phyloP scores from a whole-genome alignment of 208 protist genomes.

The Trypanosoma grayi region DNA sequence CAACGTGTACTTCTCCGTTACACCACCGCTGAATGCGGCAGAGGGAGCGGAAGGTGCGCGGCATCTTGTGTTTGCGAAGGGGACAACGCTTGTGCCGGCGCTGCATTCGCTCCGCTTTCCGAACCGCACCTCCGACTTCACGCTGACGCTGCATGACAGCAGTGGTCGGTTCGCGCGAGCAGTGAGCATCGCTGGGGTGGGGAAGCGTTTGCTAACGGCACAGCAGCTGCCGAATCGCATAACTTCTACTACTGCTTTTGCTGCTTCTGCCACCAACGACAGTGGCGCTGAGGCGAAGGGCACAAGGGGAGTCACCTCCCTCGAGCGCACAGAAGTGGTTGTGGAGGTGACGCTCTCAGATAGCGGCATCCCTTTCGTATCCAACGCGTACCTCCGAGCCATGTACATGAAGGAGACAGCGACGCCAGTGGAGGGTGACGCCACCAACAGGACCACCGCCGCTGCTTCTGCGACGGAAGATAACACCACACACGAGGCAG shows the following conservation, averaged over 20 bases:
- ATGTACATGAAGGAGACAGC: slow-evolving; percentile 19
- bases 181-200: slow-evolving; percentile 12
- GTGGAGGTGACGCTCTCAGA: slow-evolving; percentile 52
- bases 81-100: slow-evolving; percentile 23
- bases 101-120: slow-evolving; percentile 26
- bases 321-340: slow-evolving; percentile 43
- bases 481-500: neutral
- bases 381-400: slow-evolving; percentile 44
- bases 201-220: neutral
- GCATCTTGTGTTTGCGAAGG: slow-evolving; percentile 28
- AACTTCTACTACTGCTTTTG: no score
- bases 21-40: slow-evolving; percentile 1
- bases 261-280: no score
- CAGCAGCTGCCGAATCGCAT: neutral
- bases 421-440: neutral
- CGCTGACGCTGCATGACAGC: slow-evolving; percentile 19
- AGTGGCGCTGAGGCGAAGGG: neutral
- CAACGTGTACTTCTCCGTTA: slow-evolving; percentile 38
- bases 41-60: neutral
- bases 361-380: slow-evolving; percentile 57
- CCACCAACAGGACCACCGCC: neutral
- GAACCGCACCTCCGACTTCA: slow-evolving; percentile 34
- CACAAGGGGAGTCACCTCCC: neutral
- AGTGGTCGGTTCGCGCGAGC: slow-evolving; percentile 14
- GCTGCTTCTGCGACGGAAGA: neutral